Evolutionary conservation across 2,329 filamentous ascomycete species (phyloP).

Genomic region (Apiospora pterosperma): DNA sequence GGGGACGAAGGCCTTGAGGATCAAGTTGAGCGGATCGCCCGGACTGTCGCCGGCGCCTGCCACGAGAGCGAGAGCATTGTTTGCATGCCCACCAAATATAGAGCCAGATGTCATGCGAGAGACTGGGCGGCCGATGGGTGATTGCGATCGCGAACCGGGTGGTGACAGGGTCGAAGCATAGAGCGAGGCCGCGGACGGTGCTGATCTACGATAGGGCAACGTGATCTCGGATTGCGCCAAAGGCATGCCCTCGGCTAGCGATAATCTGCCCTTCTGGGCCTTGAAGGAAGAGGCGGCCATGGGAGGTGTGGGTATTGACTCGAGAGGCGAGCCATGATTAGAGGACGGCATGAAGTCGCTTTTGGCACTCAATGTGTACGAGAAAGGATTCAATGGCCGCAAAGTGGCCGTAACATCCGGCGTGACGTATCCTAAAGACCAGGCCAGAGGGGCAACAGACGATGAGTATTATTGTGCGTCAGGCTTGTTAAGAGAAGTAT

Average conservation of each 20-base stretch:
- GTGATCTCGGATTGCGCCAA: slow-evolving; percentile 50
- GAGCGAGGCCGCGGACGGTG: slow-evolving; percentile 57
- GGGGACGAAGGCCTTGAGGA: slow-evolving; percentile 83
- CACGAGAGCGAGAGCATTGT: slow-evolving; percentile 40
- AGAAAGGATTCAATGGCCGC: not conserved
- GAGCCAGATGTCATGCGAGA: slow-evolving; percentile 56
- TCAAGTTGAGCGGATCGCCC: slow-evolving; percentile 59
- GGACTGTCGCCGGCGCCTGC: slow-evolving; percentile 40
- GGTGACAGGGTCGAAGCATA: slow-evolving; percentile 67
- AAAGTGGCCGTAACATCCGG: not conserved
- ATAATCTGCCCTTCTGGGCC: slow-evolving; percentile 59
- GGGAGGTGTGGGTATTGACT: slow-evolving; percentile 68
- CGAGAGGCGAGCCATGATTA: slow-evolving; percentile 55
- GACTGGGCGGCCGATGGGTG: slow-evolving; percentile 59
- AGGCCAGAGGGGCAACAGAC: not conserved
- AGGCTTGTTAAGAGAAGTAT: not conserved
- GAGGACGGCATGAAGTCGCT: slow-evolving; percentile 62
- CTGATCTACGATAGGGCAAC: slow-evolving; percentile 51
- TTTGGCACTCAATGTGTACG: not conserved
- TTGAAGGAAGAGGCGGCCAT: slow-evolving; percentile 59
- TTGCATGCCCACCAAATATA: slow-evolving; percentile 46
- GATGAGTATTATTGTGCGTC: not conserved
- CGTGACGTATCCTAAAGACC: not conserved
- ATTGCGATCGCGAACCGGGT: slow-evolving; percentile 64
- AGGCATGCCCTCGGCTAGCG: slow-evolving; percentile 43